phyloP scores from a whole-genome alignment of 2,329 filamentous ascomycete genomes.

The Pseudocercospora fuligena region DNA sequence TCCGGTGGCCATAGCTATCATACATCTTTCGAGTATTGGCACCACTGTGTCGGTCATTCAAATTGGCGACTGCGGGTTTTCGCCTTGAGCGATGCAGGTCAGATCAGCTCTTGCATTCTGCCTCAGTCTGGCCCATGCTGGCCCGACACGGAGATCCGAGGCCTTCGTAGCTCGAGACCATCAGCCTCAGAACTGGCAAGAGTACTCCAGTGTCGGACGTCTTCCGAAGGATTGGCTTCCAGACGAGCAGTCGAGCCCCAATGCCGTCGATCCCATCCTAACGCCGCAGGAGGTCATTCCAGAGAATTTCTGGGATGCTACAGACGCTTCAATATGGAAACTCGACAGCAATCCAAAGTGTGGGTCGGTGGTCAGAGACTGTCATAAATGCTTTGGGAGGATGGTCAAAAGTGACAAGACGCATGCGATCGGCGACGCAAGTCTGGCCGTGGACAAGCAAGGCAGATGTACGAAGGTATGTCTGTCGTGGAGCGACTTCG shows the following conservation, averaged over 20 bases:
- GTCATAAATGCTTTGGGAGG: background rate
- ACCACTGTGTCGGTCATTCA: background rate
- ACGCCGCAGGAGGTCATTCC: background rate
- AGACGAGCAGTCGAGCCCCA: background rate
- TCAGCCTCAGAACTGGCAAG: background rate
- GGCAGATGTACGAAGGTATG: background rate
- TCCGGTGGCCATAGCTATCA: background rate
- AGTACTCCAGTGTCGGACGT: background rate
- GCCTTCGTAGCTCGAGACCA: background rate
- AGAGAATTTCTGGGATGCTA: background rate
- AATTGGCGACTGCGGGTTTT: background rate
- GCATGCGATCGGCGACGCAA: background rate
- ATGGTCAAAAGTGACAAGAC: background rate
- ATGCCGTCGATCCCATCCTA: background rate
- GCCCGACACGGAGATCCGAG: background rate
- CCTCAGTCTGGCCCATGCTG: background rate
- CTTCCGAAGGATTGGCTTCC: background rate
- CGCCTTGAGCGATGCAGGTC: background rate
- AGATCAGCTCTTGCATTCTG: background rate
- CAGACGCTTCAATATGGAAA: background rate
- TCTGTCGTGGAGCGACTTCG: background rate
- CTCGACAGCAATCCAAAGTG: background rate
- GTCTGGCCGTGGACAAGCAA: background rate
- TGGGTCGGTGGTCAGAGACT: background rate
- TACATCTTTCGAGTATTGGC: background rate